Base-by-base conservation (phyloP, 768 basidiomycete genomes). In the Aureoboletus auriporus region DNA sequence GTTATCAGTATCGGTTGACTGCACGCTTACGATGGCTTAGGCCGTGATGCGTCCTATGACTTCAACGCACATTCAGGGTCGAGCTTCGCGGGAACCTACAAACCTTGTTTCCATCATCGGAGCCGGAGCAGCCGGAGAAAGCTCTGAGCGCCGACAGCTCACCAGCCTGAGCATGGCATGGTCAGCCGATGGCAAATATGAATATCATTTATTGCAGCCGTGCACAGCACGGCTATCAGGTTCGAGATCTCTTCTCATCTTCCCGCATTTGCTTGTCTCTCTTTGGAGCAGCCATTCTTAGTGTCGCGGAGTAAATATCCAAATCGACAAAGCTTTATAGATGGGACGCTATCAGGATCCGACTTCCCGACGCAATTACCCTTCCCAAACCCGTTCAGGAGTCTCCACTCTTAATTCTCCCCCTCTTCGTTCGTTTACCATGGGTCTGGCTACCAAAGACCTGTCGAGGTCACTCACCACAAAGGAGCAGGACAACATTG, bases 401-500 rank as follows among this genome's bases (percentile, higher is more conserved):
- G 33, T 44, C 29, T 26, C 52, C 46, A 20, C 38, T 13, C 33
- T 45, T 39, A 34, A 35, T 46, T 38, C 30, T 29, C 53, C 39
- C 51, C 30, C 35, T 23, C 51, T 55, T 34, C 52, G n/a, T 34
- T 50, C 55, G 10, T 55, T 53, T 28, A 44, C 51, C 14, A 67
- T 63, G 61, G 66, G 65, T 39, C 46, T 67, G 13, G 49, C 61
- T 23, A 53, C 53, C 16, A 66, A 61, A 40, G 57, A 60, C 44
- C 53, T 67, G 44, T 56, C 65, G 2, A 45, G 85, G n/a, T 75
- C 83, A 0, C 75, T 90, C 41, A 80, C 76, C 6, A 61, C 75
- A 1, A 70, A 77, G 42, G 88, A 91, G 64, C 80, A 83, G 48
- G 84, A 87, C 17, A 75, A 79, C 23, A 72, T 92, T 36, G 78